A percentile compares a stretch with the other conserved stretches of the same genome.
These are phyloP conservation scores for Catunica adiposa DNA, from an alignment of 2,329 filamentous ascomycete species.

Conservation along the genomic window DNA sequence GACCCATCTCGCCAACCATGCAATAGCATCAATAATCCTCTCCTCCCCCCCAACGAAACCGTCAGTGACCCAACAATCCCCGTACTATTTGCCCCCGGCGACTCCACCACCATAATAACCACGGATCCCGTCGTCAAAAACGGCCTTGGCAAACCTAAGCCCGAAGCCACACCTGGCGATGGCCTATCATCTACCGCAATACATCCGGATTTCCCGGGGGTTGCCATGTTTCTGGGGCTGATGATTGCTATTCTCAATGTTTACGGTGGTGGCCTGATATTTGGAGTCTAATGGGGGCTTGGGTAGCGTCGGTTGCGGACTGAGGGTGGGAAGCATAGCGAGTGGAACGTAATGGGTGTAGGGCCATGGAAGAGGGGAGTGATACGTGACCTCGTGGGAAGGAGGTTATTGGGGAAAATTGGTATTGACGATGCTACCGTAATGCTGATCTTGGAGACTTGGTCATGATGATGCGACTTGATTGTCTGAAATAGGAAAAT, in stretches of 20 bases:
- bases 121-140: constrained; percentile 8
- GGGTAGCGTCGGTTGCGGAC: neutral
- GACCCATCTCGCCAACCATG: constrained; percentile 29
- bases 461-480: too few species aligned
- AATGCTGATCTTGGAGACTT: too few species aligned
- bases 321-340: too few species aligned
- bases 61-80: constrained; percentile 23
- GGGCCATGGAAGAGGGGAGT: neutral
- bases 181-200: constrained; percentile 21
- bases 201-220: constrained; percentile 14
- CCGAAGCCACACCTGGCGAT: constrained; percentile 19
- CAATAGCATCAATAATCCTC: constrained; percentile 33
- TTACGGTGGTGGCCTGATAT: neutral
- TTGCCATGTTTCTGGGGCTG: neutral
- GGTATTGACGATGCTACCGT: too few species aligned
- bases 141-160: constrained; percentile 19
- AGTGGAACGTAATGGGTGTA: too few species aligned
- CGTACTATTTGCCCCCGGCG: constrained; percentile 35
- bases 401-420: too few species aligned
- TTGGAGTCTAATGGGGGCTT: neutral
- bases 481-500: too few species aligned
- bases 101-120: constrained; percentile 26
- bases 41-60: constrained; percentile 31
- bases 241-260: neutral
- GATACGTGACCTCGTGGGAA: neutral